phyloP scores from a whole-genome alignment of 371 early-diverging fungal genomes.

The Nematocida homosporus region DNA sequence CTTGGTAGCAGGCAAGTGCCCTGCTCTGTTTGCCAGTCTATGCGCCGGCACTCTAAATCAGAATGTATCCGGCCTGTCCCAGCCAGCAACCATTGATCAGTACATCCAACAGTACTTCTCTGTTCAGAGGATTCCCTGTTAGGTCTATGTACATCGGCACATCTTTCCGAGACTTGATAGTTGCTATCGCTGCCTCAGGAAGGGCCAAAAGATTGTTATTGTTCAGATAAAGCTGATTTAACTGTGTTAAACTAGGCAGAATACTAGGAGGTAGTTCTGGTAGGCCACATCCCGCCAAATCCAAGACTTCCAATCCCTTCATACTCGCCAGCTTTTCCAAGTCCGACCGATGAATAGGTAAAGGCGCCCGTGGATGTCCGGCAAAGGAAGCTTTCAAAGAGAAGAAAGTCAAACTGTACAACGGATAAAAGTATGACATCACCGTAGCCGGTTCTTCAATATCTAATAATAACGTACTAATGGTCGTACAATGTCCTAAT shows the following conservation, averaged over 20 bases:
- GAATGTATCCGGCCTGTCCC: conserved; percentile 39
- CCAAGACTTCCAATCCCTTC: conserved; percentile 17
- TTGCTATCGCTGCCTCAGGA: conserved; percentile 6
- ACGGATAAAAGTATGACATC: conserved; percentile 44
- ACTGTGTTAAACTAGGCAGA: background rate
- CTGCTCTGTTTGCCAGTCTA: too few relatives aligned
- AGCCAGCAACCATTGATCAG: conserved; percentile 37
- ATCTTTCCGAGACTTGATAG: conserved; percentile 14
- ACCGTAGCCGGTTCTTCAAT: conserved; percentile 42
- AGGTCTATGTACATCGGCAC: conserved; percentile 36
- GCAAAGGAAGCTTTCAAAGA: conserved; percentile 38
- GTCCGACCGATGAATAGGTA: background rate
- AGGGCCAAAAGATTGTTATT: conserved; percentile 24
- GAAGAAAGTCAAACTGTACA: conserved; percentile 5
- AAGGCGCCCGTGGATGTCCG: background rate
- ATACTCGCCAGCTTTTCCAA: conserved; percentile 27
- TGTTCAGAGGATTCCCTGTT: conserved; percentile 14
- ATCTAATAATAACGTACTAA: conserved; percentile 33
- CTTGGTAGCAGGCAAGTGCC: too few relatives aligned
- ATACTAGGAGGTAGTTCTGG: conserved; percentile 7
- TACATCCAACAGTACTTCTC: conserved; percentile 1
- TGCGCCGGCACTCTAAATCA: too few relatives aligned
- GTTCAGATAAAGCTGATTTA: conserved; percentile 42
- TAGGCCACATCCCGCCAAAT: conserved; percentile 33
- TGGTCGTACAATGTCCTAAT: conserved; percentile 43